These are phyloP conservation scores for Dovyalis caffra DNA, from an alignment of 345 rosid genomes.

Conservation along the genomic window DNA sequence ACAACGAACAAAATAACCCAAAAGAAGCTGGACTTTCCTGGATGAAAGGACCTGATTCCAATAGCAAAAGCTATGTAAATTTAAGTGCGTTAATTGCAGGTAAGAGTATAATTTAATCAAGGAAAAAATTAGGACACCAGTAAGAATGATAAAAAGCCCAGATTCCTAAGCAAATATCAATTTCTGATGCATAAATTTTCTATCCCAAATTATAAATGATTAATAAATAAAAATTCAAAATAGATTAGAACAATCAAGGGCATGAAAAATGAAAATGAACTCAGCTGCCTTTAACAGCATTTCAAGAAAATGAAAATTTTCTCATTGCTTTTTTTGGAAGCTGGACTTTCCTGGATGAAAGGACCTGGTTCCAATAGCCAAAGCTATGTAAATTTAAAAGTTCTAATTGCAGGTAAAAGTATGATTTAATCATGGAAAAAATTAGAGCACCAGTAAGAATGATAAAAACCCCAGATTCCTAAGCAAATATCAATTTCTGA, in stretches of 20 bases:
- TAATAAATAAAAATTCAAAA: no score
- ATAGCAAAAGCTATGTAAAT: not conserved
- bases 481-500: no score
- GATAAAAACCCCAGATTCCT: not conserved
- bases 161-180: not conserved
- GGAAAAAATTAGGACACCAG: not conserved
- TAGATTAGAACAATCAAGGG: not conserved
- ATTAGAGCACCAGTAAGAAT: not conserved
- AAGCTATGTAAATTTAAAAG: not conserved
- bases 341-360: constrained; percentile 69
- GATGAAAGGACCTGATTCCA: constrained; percentile 68
- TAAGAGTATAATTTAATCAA: not conserved
- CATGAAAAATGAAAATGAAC: not conserved
- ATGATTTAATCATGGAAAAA: constrained; percentile 7
- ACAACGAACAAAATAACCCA: constrained; percentile 75
- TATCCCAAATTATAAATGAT: no score
- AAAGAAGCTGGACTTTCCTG: constrained; percentile 65
- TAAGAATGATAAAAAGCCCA: not conserved
- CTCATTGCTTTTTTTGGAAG: constrained; percentile 21
- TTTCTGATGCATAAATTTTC: no score
- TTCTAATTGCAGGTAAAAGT: not conserved
- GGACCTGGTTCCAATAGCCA: constrained; percentile 53
- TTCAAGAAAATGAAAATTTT: not conserved
- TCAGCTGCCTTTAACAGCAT: not conserved
- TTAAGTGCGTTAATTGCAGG: not conserved